Conservation (phyloP, 2,329 filamentous ascomycete genomes). For the Cytospora schulzeri region DNA sequence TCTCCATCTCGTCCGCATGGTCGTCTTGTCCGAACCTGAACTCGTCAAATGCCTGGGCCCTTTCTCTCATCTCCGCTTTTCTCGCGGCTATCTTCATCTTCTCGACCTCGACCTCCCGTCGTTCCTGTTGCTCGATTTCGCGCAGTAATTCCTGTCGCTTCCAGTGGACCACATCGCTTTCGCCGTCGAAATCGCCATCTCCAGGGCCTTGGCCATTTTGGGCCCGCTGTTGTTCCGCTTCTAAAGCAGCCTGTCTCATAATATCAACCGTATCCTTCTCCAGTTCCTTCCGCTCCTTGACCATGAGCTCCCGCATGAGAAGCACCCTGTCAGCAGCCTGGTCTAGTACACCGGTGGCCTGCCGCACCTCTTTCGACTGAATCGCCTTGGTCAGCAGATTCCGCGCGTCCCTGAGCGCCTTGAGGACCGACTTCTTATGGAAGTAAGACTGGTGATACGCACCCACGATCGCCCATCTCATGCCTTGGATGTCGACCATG, state of each 20-base stretch:
- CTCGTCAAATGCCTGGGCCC: constrained; percentile 17
- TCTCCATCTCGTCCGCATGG: constrained; percentile 24
- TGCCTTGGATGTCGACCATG: constrained; percentile 33
- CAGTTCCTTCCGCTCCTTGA: constrained; percentile 29
- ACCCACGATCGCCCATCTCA: constrained; percentile 32
- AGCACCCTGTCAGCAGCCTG: constrained; percentile 30
- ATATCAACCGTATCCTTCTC: constrained; percentile 33
- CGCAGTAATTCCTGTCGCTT: constrained; percentile 17
- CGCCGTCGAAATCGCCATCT: neutral
- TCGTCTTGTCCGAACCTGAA: constrained; percentile 3
- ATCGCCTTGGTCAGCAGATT: constrained; percentile 27
- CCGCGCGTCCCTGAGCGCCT: constrained; percentile 31
- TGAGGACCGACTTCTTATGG: constrained; percentile 28
- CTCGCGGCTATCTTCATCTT: neutral
- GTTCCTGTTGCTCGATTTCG: constrained; percentile 15
- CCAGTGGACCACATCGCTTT: neutral
- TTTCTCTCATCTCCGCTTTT: constrained; percentile 16
- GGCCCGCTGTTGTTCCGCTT: constrained; percentile 29
- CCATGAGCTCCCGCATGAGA: constrained; percentile 29
- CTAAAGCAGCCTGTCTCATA: constrained; percentile 37
- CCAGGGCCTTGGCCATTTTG: neutral
- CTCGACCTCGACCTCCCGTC: constrained; percentile 9
- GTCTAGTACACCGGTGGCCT: constrained; percentile 31
- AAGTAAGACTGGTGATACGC: constrained; percentile 29
- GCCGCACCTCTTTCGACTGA: constrained; percentile 14